phyloP scores from a whole-genome alignment of 2,329 filamentous ascomycete genomes.

The Mycosphaerella arachidis region DNA sequence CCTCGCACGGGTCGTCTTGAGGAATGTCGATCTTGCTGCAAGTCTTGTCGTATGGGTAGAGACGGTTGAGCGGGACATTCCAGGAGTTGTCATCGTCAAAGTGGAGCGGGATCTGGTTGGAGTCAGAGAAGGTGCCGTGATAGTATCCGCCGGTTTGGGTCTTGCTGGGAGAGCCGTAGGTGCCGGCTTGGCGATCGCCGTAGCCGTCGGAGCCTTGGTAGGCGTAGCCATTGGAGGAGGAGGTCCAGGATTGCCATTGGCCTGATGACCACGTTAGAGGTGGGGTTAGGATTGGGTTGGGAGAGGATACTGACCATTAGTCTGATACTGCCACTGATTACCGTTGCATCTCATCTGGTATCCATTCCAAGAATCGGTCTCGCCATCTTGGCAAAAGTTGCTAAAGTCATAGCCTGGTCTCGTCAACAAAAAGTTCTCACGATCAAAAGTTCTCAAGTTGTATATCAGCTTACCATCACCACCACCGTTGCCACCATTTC shows the following conservation, averaged over 20 bases:
- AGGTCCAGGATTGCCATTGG: background rate
- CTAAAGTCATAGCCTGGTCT: too few relatives aligned
- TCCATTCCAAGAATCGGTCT: too few relatives aligned
- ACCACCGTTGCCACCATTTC: background rate
- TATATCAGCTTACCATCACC: background rate
- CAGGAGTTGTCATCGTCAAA: background rate
- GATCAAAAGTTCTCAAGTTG: background rate
- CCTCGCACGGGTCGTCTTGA: background rate
- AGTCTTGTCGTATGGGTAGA: background rate
- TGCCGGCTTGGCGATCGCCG: background rate
- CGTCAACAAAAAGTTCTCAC: too few relatives aligned
- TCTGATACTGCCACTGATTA: too few relatives aligned
- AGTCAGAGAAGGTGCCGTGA: background rate
- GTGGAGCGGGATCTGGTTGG: background rate
- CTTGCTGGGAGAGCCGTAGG: background rate
- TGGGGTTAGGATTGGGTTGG: background rate
- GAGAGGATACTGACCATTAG: too few relatives aligned
- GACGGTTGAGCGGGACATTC: background rate
- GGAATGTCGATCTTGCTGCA: background rate
- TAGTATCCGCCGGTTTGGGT: background rate
- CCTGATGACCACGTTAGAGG: background rate
- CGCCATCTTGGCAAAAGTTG: too few relatives aligned
- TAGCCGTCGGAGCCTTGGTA: background rate
- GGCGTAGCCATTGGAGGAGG: background rate
- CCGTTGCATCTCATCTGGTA: too few relatives aligned